Percentiles rank a stretch among this genome's conserved stretches.
Conservation (phyloP, 192 early-diverging fungal genomes). For the Dimargaris verticillata region DNA sequence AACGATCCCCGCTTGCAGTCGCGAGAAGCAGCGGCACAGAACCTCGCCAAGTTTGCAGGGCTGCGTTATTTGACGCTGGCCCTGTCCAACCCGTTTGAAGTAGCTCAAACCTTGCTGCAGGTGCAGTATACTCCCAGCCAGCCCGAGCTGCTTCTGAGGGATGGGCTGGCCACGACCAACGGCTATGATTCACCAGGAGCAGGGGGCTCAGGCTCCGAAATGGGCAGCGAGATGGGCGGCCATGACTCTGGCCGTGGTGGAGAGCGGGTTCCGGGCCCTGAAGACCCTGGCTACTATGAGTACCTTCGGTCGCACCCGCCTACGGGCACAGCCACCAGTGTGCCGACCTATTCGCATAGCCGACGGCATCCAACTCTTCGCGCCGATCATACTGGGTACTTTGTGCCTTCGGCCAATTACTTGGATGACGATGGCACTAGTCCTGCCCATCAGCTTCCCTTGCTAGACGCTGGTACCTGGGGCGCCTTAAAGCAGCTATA, state of each 20-base stretch:
- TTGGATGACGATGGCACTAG: constrained; percentile 34
- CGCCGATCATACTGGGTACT: constrained; percentile 40
- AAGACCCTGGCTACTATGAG: constrained; percentile 29
- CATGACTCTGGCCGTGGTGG: no score
- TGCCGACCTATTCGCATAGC: constrained; percentile 5
- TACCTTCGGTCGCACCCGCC: constrained; percentile 24
- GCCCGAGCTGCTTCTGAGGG: background rate
- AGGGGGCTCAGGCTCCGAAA: background rate
- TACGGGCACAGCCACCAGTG: background rate
- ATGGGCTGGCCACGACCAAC: background rate
- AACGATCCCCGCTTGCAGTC: background rate
- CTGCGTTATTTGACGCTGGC: constrained; percentile 42
- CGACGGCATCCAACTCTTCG: constrained; percentile 12
- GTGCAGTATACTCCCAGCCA: constrained; percentile 48
- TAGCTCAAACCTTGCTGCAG: constrained; percentile 52
- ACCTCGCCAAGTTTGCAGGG: constrained; percentile 43
- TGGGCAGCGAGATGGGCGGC: no score
- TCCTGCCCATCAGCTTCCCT: constrained; percentile 42
- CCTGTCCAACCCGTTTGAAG: constrained; percentile 42
- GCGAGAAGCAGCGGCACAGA: constrained; percentile 21
- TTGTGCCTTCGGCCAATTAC: constrained; percentile 24
- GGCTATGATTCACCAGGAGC: no score
- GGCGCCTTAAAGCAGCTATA: constrained; percentile 32
- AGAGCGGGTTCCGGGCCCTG: constrained; percentile 23
- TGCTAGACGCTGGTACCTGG: constrained; percentile 40